These are phyloP conservation scores for Persicaria maculosa DNA, from an alignment of 148 eudicot species.

Conservation along the genomic window DNA sequence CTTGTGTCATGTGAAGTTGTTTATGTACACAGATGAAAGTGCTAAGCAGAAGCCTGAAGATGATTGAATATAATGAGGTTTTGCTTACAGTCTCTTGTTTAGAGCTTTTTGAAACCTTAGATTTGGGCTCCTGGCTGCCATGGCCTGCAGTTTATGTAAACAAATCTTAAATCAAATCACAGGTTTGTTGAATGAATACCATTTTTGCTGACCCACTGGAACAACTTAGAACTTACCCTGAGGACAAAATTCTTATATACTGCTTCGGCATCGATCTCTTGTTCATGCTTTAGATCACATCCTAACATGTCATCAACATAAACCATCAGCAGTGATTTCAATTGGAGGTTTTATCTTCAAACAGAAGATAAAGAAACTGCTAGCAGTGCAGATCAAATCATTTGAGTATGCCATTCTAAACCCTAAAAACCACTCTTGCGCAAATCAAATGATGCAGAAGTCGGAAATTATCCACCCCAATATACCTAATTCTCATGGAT, in stretches of 20 bases:
- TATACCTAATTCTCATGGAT: neutral
- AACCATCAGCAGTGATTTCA: neutral
- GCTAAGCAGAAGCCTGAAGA: too few relatives aligned
- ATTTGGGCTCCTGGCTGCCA: slow-evolving; percentile 97
- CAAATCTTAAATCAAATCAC: neutral
- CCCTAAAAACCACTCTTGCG: neutral
- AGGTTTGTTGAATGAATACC: neutral
- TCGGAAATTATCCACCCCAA: neutral
- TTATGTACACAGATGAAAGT: neutral
- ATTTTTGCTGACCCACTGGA: neutral
- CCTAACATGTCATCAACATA: slow-evolving; percentile 33
- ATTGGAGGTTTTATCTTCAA: neutral
- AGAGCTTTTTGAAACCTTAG: slow-evolving; percentile 50
- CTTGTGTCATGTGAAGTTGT: neutral
- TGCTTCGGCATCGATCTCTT: slow-evolving; percentile 69
- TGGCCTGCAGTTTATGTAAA: slow-evolving; percentile 39
- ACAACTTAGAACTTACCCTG: slow-evolving; percentile 37
- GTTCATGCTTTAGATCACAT: slow-evolving; percentile 81
- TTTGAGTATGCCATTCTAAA: neutral
- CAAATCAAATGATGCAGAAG: neutral
- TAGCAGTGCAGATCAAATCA: neutral
- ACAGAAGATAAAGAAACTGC: neutral
- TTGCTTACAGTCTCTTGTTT: slow-evolving; percentile 27
- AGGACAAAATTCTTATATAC: slow-evolving; percentile 76
- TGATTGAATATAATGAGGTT: neutral